Conservation (phyloP, 2,329 filamentous ascomycete species). For the Phyllosticta ampelicida region DNA sequence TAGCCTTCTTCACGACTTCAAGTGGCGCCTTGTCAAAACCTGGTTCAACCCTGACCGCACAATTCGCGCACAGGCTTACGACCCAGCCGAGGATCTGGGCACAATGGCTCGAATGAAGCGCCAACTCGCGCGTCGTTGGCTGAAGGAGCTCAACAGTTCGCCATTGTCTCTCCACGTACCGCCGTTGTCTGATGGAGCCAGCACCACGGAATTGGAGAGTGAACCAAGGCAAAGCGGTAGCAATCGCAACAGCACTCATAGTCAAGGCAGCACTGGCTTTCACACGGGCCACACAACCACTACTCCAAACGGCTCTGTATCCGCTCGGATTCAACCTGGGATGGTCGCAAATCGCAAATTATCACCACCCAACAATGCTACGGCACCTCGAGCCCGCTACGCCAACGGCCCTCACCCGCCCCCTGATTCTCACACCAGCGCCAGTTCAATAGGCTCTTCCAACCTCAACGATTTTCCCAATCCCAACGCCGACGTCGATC, state of each 20-base stretch:
- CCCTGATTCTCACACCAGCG: not conserved
- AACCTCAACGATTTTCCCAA: not conserved
- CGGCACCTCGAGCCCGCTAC: not conserved
- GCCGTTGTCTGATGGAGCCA: not conserved
- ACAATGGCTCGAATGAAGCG: conserved; percentile 29
- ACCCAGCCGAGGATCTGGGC: conserved; percentile 30
- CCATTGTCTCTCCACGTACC: not conserved
- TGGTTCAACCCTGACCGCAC: conserved; percentile 38
- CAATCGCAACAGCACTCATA: not conserved
- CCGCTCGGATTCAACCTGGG: not conserved
- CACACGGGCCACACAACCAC: not conserved
- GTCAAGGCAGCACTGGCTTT: not conserved
- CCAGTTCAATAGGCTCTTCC: not conserved
- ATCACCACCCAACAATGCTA: not conserved
- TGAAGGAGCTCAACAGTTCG: conserved; percentile 14
- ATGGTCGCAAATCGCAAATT: not conserved
- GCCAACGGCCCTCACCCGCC: not conserved
- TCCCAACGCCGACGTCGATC: not conserved
- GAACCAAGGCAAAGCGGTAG: not conserved
- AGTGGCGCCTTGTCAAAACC: conserved; percentile 37
- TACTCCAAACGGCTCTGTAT: not conserved
- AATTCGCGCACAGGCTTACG: conserved; percentile 22
- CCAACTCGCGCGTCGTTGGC: conserved; percentile 31
- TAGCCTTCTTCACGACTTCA: conserved; percentile 28
- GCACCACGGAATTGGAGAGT: not conserved